Base-by-base conservation (phyloP, 164 flowering plant species). In the Nymphaea colorata region DNA sequence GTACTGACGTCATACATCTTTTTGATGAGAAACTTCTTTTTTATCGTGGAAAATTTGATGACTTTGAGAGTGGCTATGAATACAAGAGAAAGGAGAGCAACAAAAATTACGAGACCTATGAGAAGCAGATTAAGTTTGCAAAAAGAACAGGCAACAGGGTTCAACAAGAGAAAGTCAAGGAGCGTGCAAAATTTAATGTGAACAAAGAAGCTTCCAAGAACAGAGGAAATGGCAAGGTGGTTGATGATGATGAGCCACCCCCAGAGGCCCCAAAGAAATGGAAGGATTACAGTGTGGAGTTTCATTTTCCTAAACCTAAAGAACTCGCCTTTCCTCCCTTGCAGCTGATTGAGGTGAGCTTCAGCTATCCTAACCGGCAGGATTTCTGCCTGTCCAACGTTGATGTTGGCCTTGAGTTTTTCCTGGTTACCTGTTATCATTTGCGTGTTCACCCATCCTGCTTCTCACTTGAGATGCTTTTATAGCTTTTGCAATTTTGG, bases 1-100 rank as follows among this genome's bases (percentile, higher is more conserved):
- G 92, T 77, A 80, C 44, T 67, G 89, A 89, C 41, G 87, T 89
- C 42, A 86, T 89, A 47, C 95, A 89, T 75, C 88, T 87, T 64
- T 88, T 85, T 80, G 91, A 87, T 64, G 44, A 72, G 75, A 89
- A 87, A 66, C 92, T 87, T 43, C 85, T 85, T 15, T 72, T 82
- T 60, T 86, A 87, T 67, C 82, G 86, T 47, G 96, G 96, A 14
- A 87, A 87, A 69, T 89, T 83, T 69, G 87, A 87, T 72, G 90
- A 83, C 64, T 84, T 89, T 71, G 95, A 89, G 62, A 80, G 71
- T 65, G 86, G 86, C 41, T 86, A 86, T 72, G 90, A 85, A 69
- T 90, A 89, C 73, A 84, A 87, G 6, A 89, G 90, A 59, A 83
- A 82, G 68, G 96, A 86, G 75, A 74, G 74, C 81, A 90, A 86